phyloP scores from a whole-genome alignment of 2,329 filamentous ascomycete species.

The Raffaelea arxii region DNA sequence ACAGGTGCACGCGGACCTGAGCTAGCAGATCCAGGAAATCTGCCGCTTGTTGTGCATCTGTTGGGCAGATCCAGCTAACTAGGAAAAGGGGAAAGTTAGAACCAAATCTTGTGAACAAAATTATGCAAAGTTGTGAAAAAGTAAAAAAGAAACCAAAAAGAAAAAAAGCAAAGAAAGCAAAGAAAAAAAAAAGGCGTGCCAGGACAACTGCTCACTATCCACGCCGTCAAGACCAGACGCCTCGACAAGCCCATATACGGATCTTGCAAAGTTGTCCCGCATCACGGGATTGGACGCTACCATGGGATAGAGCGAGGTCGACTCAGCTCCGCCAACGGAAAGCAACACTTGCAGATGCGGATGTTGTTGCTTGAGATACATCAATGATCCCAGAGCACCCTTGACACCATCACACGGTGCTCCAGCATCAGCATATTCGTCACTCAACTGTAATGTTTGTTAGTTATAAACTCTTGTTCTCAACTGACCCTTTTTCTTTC shows the following conservation, averaged over 20 bases:
- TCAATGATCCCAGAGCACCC: slow-evolving; percentile 64
- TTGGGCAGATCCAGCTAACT: slow-evolving; percentile 79
- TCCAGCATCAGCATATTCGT: slow-evolving; percentile 67
- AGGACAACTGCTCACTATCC: slow-evolving; percentile 62
- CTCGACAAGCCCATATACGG: slow-evolving; percentile 57
- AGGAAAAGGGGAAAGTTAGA: background rate
- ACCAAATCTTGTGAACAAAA: slow-evolving; percentile 1
- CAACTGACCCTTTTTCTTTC: background rate
- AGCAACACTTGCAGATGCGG: slow-evolving; percentile 64
- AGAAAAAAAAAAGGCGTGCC: slow-evolving; percentile 2
- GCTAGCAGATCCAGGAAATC: slow-evolving; percentile 63
- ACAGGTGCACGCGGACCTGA: slow-evolving; percentile 56
- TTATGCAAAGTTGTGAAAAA: background rate
- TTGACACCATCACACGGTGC: slow-evolving; percentile 62
- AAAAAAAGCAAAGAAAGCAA: background rate
- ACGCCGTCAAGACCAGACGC: slow-evolving; percentile 65
- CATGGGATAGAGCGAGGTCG: slow-evolving; percentile 55
- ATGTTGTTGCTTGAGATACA: slow-evolving; percentile 61
- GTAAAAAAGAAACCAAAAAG: background rate
- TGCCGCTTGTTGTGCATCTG: slow-evolving; percentile 52
- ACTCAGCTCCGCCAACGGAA: slow-evolving; percentile 62
- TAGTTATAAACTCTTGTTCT: background rate
- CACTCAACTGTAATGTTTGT: slow-evolving; percentile 50
- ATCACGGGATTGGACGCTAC: slow-evolving; percentile 52
- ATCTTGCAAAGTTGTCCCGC: slow-evolving; percentile 61